Percentiles rank a stretch among this genome's conserved stretches.
phyloP scores from a whole-genome alignment of 192 early-diverging fungal species.

The Podila verticillata region DNA sequence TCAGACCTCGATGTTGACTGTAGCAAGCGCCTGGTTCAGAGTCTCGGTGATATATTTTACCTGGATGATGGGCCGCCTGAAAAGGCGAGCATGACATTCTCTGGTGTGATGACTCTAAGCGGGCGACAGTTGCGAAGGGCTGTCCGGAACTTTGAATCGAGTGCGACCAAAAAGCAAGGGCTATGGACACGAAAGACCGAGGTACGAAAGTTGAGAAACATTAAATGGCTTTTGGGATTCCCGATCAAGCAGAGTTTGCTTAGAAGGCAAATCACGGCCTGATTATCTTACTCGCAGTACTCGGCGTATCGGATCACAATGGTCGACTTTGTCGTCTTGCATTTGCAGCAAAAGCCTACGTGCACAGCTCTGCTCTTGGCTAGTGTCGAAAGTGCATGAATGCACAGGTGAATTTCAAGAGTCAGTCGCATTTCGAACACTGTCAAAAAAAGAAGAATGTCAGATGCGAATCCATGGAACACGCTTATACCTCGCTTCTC shows the following conservation, averaged over 20 bases:
- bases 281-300: slow-evolving; percentile 75
- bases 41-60: slow-evolving; percentile 32
- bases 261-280: too few relatives aligned
- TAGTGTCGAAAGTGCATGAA: not conserved
- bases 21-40: too few relatives aligned
- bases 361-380: slow-evolving; percentile 45
- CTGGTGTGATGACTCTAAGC: slow-evolving; percentile 40
- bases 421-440: not conserved
- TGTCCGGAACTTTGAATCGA: slow-evolving; percentile 75
- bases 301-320: slow-evolving; percentile 73
- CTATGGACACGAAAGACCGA: slow-evolving; percentile 34
- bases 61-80: slow-evolving; percentile 88
- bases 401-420: not conserved
- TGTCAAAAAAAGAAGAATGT: not conserved
- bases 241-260: too few relatives aligned
- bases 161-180: slow-evolving; percentile 74
- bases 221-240: not conserved
- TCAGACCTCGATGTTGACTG: too few relatives aligned
- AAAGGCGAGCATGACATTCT: slow-evolving; percentile 79
- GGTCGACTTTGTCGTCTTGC: slow-evolving; percentile 72
- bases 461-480: not conserved
- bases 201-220: not conserved
- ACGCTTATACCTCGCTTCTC: slow-evolving; percentile 39
- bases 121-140: slow-evolving; percentile 64
- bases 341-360: slow-evolving; percentile 74